These are phyloP conservation scores for Serpula lacrymans DNA, from an alignment of 768 basidiomycete species.

Conservation along the genomic window DNA sequence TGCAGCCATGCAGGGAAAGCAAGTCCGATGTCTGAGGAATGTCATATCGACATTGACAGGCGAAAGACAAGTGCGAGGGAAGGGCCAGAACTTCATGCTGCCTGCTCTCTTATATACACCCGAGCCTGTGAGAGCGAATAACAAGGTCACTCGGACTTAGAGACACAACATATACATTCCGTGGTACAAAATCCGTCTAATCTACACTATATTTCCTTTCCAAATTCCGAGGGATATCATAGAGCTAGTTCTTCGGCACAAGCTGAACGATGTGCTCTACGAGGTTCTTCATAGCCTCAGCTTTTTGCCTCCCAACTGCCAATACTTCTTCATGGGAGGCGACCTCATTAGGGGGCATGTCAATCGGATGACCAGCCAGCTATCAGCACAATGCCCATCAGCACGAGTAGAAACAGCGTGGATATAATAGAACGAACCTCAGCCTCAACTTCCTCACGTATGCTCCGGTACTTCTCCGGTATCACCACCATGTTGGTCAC, in stretches of 20 bases:
- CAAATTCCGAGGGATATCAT: no score
- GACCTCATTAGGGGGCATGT: constrained; percentile 36
- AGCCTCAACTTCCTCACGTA: constrained; percentile 71
- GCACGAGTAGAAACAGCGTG: background rate
- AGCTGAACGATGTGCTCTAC: constrained; percentile 63
- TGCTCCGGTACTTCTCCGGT: constrained; percentile 59
- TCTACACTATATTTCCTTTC: no score
- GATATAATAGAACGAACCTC: constrained; percentile 48
- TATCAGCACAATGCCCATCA: constrained; percentile 23
- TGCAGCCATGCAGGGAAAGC: no score
- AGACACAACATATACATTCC: no score
- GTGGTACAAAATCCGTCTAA: no score
- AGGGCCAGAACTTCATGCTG: no score
- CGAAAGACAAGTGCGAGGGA: no score
- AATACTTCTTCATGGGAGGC: constrained; percentile 85
- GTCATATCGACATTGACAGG: no score
- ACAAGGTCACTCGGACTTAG: no score
- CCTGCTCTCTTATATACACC: no score
- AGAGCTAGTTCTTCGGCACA: constrained; percentile 17
- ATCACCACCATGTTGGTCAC: constrained; percentile 86
- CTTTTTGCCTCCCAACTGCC: constrained; percentile 58
- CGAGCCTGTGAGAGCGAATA: no score
- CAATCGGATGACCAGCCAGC: constrained; percentile 57
- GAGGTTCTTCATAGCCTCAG: constrained; percentile 65
- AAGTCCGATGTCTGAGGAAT: no score